Percentiles rank a stretch among this genome's conserved stretches.
Evolutionary conservation across 352 stramenopile species (phyloP).

Genomic region (Phytophthora megakarya): DNA sequence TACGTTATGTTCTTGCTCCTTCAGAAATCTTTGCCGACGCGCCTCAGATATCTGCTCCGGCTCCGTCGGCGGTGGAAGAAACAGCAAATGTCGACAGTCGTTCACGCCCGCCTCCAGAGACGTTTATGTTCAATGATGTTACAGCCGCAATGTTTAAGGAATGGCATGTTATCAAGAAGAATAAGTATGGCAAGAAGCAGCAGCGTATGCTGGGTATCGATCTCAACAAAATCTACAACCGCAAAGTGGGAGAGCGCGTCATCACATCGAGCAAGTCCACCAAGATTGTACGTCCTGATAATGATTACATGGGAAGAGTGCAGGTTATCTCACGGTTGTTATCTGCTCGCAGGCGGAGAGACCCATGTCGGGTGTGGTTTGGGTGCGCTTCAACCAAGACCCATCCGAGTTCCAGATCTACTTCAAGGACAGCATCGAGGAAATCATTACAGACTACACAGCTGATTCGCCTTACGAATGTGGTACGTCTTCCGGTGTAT

Average conservation of each 20-base stretch:
- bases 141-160: conserved; percentile 91
- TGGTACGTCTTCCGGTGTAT: conserved; percentile 46
- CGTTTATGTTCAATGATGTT: conserved; percentile 92
- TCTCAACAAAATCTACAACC: conserved; percentile 91
- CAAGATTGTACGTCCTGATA: conserved; percentile 76
- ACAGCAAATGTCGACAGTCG: conserved; percentile 68
- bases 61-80: conserved; percentile 71
- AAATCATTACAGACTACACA: conserved; percentile 90
- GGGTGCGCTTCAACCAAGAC: conserved; percentile 87
- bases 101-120: conserved; percentile 75
- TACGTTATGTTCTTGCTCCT: conserved; percentile 7
- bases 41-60: conserved; percentile 71
- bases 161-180: conserved; percentile 92
- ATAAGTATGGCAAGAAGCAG: conserved; percentile 91
- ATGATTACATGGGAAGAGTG: not conserved
- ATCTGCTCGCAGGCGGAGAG: conserved; percentile 62
- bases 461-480: conserved; percentile 90
- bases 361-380: conserved; percentile 85
- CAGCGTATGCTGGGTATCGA: conserved; percentile 88
- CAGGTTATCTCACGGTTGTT: conserved; percentile 7
- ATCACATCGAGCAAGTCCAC: conserved; percentile 90
- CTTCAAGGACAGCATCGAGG: conserved; percentile 88
- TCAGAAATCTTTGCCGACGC: conserved; percentile 88
- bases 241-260: conserved; percentile 88
- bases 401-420: conserved; percentile 90